Evolutionary conservation across 352 stramenopile species (phyloP).

Genomic region (Pythium pyrilobum): DNA sequence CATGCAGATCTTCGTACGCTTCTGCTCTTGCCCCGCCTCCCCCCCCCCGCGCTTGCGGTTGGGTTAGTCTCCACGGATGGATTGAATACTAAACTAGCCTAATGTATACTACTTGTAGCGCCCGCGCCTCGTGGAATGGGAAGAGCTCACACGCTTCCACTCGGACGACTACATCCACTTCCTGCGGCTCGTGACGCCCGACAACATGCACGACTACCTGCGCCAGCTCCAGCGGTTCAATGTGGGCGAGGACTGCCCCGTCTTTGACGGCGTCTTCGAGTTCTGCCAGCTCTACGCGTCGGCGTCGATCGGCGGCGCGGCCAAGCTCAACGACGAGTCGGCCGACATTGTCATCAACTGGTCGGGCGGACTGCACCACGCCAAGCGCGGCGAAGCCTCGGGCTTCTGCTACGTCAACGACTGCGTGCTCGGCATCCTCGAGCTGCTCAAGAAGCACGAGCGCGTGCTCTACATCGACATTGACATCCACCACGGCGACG

Average conservation of each 20-base stretch:
- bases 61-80: too few species aligned
- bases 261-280: conserved; percentile 99
- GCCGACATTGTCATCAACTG: conserved; percentile 99
- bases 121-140: conserved; percentile 94
- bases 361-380: conserved; percentile 98
- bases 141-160: conserved; percentile 98
- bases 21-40: neutral
- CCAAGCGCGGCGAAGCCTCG: conserved; percentile 97
- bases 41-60: neutral
- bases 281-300: conserved; percentile 98
- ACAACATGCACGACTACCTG: conserved; percentile 97
- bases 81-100: neutral
- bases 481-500: conserved; percentile 99
- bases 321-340: conserved; percentile 93
- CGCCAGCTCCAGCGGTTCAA: conserved; percentile 95
- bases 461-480: conserved; percentile 99
- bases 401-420: conserved; percentile 99
- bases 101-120: conserved; percentile 31
- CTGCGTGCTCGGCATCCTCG: conserved; percentile 97
- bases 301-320: conserved; percentile 95
- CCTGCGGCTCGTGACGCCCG: conserved; percentile 95
- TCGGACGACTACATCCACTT: conserved; percentile 99
- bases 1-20: conserved; percentile 97
- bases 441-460: conserved; percentile 96
- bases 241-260: conserved; percentile 99